Evolutionary conservation across 768 basidiomycete species (phyloP), one percentile per base, ranked within the genome.

Genomic region (Hericium erinaceus): DNA sequence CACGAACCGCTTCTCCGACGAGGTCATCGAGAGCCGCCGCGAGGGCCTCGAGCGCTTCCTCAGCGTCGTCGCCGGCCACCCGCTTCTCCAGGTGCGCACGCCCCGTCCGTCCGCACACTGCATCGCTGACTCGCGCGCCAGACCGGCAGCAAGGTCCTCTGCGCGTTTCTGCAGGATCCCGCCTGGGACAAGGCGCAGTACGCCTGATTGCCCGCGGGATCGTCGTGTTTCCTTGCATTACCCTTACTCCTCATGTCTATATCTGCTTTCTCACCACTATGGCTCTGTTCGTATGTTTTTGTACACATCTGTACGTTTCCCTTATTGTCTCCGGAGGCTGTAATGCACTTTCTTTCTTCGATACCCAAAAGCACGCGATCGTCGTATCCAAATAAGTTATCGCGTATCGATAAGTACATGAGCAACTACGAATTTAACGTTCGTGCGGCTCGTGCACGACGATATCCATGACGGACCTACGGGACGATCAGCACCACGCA

Each of bases 101-200:
- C 44, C 53, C 48, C 22, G 24, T 9, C 5, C 39, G 40, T 26
- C n/a, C 39, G 48, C 51, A 28, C 1, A 38, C 16, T n/a, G 22
- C 5, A 44, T 3, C 10, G 39, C 2, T 54, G 15, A 55, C 18
- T 6, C 39, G 7, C 8, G 24, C 28, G 3, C 20, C 54, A 94
- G 92, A 98, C 95, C 4, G 95, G 95, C 52, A 93, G 91, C 72
- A 97, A 97, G 68, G 93, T 98, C n/a, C 76, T 98, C 4, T 92
- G 91, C 60, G 93, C 92, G 2, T 97, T 95, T 74, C 74, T 97
- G 48, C 93, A 98, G 76, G 93, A 97, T 70, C 95, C 94, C 24
- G 81, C 82, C 56, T 97, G 94, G 94, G 88, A 91, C 61, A 89
- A 81, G 70, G 62, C 78, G 2, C 88, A 90, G 69, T 92, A 88